phyloP scores from a whole-genome alignment of 768 basidiomycete genomes.

The Dacryopinax primogenitus region DNA sequence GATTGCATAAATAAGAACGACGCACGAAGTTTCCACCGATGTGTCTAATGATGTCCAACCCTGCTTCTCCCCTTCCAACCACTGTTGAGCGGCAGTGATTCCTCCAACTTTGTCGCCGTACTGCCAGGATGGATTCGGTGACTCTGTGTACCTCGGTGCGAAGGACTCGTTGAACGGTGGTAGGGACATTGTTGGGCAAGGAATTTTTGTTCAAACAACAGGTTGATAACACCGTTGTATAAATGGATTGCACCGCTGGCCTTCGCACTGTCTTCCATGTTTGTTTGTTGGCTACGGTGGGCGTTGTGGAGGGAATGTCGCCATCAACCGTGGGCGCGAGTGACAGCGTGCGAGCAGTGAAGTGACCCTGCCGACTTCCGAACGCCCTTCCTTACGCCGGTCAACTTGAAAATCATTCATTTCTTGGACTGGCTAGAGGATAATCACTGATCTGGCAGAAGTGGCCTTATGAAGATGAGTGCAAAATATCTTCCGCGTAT shows the following conservation, averaged over 20 bases:
- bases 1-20: neutral
- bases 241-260: too few species aligned
- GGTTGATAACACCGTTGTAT: too few species aligned
- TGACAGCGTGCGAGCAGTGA: neutral
- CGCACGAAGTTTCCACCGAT: slow-evolving; percentile 1
- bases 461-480: too few species aligned
- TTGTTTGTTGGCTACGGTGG: neutral
- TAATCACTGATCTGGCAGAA: too few species aligned
- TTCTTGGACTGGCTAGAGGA: too few species aligned
- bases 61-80: neutral
- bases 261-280: too few species aligned
- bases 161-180: slow-evolving; percentile 1
- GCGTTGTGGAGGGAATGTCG: neutral
- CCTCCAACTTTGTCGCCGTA: slow-evolving; percentile 9
- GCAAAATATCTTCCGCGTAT: neutral
- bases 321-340: neutral
- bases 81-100: neutral
- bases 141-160: slow-evolving; percentile 9
- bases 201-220: neutral
- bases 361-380: slow-evolving; percentile 1
- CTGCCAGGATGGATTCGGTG: slow-evolving; percentile 11
- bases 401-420: too few species aligned
- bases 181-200: neutral
- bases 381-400: neutral
- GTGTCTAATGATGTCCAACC: slow-evolving; percentile 6